Evolutionary conservation across 768 basidiomycete species (phyloP).

Genomic region (Botryobasidium botryosum): DNA sequence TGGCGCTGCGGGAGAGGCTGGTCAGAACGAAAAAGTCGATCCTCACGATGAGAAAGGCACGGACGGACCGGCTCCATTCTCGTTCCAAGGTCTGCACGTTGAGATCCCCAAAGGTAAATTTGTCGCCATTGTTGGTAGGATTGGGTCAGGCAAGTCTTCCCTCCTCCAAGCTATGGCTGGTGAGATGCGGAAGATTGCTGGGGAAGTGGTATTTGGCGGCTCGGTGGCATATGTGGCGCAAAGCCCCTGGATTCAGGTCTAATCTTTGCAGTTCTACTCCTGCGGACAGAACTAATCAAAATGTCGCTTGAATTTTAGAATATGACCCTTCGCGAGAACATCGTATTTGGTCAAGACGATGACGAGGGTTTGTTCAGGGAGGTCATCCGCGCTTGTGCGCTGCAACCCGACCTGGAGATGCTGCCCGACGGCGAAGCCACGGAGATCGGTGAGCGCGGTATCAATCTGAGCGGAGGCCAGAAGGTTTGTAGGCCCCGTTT

Average conservation of each 20-base stretch:
- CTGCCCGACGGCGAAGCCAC: conserved; percentile 23
- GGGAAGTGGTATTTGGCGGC: conserved; percentile 38
- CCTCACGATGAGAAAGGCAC: too few relatives aligned
- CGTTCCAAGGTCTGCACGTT: conserved; percentile 33
- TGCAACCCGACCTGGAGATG: conserved; percentile 21
- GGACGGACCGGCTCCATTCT: too few relatives aligned
- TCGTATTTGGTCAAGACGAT: conserved; percentile 21
- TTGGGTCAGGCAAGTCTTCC: conserved; percentile 47
- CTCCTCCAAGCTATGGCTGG: conserved; percentile 20
- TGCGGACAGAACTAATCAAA: conserved; percentile 15
- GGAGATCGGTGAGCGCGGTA: conserved; percentile 22
- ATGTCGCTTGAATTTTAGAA: too few relatives aligned
- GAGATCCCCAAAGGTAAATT: conserved; percentile 33
- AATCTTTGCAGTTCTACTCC: not conserved
- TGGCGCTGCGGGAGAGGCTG: too few relatives aligned
- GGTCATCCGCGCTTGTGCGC: conserved; percentile 13
- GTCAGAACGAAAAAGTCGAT: too few relatives aligned
- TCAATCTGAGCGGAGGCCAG: conserved; percentile 14
- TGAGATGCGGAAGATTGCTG: conserved; percentile 47
- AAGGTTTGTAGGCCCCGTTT: conserved; percentile 27
- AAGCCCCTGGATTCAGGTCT: conserved; percentile 43
- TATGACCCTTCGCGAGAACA: conserved; percentile 18
- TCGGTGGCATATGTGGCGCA: conserved; percentile 43
- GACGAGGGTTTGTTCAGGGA: conserved; percentile 19
- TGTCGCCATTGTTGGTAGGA: conserved; percentile 54